Evolutionary conservation across 1,284 basidiomycete genomes (phyloP).

Genomic region (Fomitopsis pinicola): DNA sequence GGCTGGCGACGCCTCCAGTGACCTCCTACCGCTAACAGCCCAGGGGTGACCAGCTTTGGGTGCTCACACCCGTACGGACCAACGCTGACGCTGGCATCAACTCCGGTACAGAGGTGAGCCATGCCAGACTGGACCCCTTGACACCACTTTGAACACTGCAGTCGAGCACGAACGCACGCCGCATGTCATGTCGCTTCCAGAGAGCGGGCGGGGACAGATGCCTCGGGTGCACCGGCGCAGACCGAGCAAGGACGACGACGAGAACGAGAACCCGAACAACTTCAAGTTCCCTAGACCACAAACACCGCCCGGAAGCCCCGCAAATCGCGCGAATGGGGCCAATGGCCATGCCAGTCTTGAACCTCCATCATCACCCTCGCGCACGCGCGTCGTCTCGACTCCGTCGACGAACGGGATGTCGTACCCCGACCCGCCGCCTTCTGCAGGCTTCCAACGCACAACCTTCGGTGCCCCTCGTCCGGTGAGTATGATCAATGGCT

Average conservation of each 20-base stretch:
- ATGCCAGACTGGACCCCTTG: background rate
- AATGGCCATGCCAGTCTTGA: conserved; percentile 8
- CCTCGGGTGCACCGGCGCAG: conserved; percentile 28
- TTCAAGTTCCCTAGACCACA: conserved; percentile 18
- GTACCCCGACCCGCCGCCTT: conserved; percentile 30
- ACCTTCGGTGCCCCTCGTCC: conserved; percentile 30
- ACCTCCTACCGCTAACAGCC: background rate
- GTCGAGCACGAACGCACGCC: background rate
- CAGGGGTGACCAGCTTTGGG: background rate
- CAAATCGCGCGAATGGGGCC: conserved; percentile 2
- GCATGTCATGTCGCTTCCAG: background rate
- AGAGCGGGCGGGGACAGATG: background rate
- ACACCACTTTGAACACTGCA: background rate
- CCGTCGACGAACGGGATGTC: conserved; percentile 28
- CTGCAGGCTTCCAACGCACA: conserved; percentile 37
- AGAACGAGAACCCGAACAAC: conserved; percentile 4
- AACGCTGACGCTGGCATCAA: background rate
- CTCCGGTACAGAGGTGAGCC: background rate
- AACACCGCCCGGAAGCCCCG: conserved; percentile 8
- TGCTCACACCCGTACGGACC: background rate
- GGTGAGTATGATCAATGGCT: conserved; percentile 23
- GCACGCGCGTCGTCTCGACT: conserved; percentile 34
- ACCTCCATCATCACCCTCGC: conserved; percentile 13
- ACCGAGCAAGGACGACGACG: conserved; percentile 31
- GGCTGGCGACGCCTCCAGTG: background rate